A percentile compares a stretch with the other conserved stretches of the same genome.
Conservation (phyloP, 306 rosid species). For the Lathyrus sativus region DNA sequence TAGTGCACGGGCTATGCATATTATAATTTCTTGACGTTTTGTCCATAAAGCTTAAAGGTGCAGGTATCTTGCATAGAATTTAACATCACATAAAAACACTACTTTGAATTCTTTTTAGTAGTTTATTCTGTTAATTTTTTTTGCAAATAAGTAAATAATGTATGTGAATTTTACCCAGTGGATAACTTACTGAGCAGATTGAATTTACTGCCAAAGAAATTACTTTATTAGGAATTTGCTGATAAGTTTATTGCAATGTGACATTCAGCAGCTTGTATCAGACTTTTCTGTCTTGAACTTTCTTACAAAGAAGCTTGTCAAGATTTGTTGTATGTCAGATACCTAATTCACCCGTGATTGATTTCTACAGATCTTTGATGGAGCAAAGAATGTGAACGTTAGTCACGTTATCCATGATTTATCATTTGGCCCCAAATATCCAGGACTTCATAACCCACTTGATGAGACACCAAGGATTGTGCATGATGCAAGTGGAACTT, state of each 20-base stretch:
- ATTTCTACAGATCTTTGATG: conserved; percentile 81
- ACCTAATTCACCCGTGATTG: conserved; percentile 28
- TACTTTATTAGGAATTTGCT: background rate
- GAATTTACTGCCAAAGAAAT: conserved; percentile 3
- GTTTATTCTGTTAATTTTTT: conserved; percentile 3
- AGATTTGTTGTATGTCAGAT: conserved; percentile 28
- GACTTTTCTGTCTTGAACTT: conserved; percentile 21
- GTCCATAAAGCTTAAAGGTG: conserved; percentile 18
- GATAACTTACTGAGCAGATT: background rate
- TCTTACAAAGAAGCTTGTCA: conserved; percentile 7
- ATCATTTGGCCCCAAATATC: conserved; percentile 98
- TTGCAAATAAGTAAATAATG: conserved; percentile 18
- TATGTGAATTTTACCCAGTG: conserved; percentile 4
- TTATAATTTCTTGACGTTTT: conserved; percentile 17
- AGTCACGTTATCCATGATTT: conserved; percentile 90
- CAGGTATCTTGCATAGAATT: conserved; percentile 12
- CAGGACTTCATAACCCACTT: conserved; percentile 96
- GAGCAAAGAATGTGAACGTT: conserved; percentile 79
- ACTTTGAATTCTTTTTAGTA: background rate
- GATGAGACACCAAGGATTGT: conserved; percentile 75
- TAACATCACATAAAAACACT: conserved; percentile 10
- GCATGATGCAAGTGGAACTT: conserved; percentile 84
- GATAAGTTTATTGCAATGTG: conserved; percentile 1
- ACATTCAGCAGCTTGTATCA: background rate
- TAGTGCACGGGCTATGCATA: conserved; percentile 67